Evolutionary conservation across 2,329 filamentous ascomycete species (phyloP), one percentile per base, ranked within the genome.

Genomic region (Chrysoporthe deuterocubensis): DNA sequence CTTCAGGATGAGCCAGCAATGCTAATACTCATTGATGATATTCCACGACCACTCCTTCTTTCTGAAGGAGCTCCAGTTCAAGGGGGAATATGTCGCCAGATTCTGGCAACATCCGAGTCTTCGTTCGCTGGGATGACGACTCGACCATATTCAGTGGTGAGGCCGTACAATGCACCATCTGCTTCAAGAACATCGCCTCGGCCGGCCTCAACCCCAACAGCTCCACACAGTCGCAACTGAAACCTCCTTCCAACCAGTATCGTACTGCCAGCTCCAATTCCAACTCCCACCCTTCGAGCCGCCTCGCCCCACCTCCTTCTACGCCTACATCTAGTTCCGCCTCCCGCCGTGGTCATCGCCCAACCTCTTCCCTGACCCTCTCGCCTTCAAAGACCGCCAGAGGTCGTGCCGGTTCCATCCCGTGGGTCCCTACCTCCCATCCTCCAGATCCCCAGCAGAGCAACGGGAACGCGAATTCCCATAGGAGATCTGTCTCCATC

Each of bases 121-220:
- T 95, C 79, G 93, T 99, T 79, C 90, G 91, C 82, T 99, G 95
- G 92, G 91, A 93, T 78, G 92, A 97, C 77, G 90, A 95, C 79
- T 94, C 92, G 70, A 64, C 66, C 66, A 65, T 65, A 62, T 99
- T 98, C 81, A 93, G 96, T 67, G 96, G 96, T 80, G 96, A 99
- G 84, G 92, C 97, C 76, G 88, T 98, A 76, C 92, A 94, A 81
- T 98, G 96, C 81, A 94, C 90, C 73, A 97, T 99, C 78, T 97
- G 93, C 62, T 99, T 99, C 82, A 95, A 92, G 81, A 99, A 99
- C 78, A 86, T 94, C 71, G 85, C 88, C 54, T 76, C 86, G 62
- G 81, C 80, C 50, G 62, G 71, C 78, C 65, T 70, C 21, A 71
- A 37, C 26, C 21, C 42, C 32, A 48, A 32, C 58, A 66, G 66